A percentile compares a stretch with the other conserved stretches of the same genome.
These are phyloP conservation scores for Spinellus fusiger DNA, from an alignment of 192 early-diverging fungal genomes.

Conservation along the genomic window DNA sequence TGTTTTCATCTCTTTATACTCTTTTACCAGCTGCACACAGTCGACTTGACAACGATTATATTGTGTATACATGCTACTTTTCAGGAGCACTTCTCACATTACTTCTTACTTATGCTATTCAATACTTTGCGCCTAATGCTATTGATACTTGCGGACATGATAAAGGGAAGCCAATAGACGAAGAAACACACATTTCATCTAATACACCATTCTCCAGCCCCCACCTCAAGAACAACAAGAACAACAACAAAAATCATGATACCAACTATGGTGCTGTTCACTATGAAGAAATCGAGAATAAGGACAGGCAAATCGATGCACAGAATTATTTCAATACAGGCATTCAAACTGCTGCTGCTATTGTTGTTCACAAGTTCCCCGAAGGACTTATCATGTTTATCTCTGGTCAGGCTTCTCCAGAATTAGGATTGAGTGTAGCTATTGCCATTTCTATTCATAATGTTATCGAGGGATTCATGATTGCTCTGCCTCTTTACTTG, in stretches of 20 bases:
- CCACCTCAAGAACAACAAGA: not conserved
- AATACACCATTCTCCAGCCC: not conserved
- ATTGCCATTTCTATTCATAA: constrained; percentile 50
- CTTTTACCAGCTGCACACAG: constrained; percentile 20
- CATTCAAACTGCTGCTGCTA: constrained; percentile 49
- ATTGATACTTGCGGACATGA: constrained; percentile 19
- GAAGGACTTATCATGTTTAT: constrained; percentile 55
- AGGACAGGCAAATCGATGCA: not conserved
- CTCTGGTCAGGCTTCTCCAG: constrained; percentile 36
- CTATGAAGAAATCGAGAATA: not conserved
- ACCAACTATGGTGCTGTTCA: not conserved
- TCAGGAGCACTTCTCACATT: constrained; percentile 19
- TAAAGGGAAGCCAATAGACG: not conserved
- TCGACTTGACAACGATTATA: constrained; percentile 6
- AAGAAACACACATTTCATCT: not conserved
- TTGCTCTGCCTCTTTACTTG: constrained; percentile 48
- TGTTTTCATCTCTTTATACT: constrained; percentile 23
- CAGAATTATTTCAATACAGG: constrained; percentile 30
- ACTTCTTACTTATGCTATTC: constrained; percentile 16
- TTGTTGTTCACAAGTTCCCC: constrained; percentile 52
- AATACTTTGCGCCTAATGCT: constrained; percentile 18
- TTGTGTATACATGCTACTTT: constrained; percentile 16
- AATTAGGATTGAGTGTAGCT: constrained; percentile 45
- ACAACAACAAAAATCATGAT: not conserved
- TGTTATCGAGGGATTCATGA: constrained; percentile 50